Conservation (phyloP, 495 filamentous ascomycete species). For the Aspergillus olivimuriae region DNA sequence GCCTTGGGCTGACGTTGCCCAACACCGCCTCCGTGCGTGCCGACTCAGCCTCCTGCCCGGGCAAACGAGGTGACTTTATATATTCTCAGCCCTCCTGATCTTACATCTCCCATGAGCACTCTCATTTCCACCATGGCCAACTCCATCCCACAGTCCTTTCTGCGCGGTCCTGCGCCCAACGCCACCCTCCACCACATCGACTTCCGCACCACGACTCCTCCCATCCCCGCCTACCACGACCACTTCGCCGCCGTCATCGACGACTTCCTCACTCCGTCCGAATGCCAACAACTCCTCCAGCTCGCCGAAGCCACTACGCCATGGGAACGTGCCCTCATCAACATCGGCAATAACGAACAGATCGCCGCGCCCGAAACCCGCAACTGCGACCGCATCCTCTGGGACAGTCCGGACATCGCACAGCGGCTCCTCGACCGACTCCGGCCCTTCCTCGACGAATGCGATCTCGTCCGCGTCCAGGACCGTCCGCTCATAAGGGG, state of each 20-base stretch:
- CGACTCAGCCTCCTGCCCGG: too few relatives aligned
- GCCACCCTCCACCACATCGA: constrained; percentile 37
- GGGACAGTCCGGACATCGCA: constrained; percentile 56
- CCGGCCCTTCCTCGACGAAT: constrained; percentile 38
- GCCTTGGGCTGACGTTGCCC: too few relatives aligned
- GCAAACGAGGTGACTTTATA: too few relatives aligned
- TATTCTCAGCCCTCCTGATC: background rate
- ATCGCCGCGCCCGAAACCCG: constrained; percentile 47
- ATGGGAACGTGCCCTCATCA: constrained; percentile 47
- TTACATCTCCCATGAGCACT: background rate
- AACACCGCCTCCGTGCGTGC: too few relatives aligned
- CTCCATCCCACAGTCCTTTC: background rate
- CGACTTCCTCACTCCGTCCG: constrained; percentile 51
- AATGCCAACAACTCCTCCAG: constrained; percentile 51
- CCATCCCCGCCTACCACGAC: constrained; percentile 48
- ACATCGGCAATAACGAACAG: constrained; percentile 58
- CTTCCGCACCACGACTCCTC: constrained; percentile 37
- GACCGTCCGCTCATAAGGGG: constrained; percentile 41
- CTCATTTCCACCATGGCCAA: background rate
- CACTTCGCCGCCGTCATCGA: constrained; percentile 58
- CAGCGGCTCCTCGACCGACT: constrained; percentile 56
- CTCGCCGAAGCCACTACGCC: constrained; percentile 46
- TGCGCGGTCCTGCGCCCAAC: constrained; percentile 2
- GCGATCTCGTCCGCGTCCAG: constrained; percentile 26
- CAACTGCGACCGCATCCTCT: constrained; percentile 73